Evolutionary conservation across 495 filamentous ascomycete species (phyloP), one percentile per base, ranked within the genome.

Genomic region (Penicillium riverlandense): DNA sequence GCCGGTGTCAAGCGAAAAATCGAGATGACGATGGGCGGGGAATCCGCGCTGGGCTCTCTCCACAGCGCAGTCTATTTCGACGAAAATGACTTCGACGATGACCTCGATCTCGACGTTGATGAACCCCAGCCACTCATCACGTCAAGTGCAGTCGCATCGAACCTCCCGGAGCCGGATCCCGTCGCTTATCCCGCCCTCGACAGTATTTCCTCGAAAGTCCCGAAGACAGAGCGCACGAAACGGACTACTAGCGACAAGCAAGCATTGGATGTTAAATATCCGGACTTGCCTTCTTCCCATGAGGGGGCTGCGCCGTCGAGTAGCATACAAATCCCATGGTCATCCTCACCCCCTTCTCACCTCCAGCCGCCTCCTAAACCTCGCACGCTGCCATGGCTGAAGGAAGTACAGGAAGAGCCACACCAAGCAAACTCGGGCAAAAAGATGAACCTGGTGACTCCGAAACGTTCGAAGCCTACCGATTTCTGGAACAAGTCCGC

Each of bases 401-500:
- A 62, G 35, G 65, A 65, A 41, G 52, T 55, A 41, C 58, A 68
- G 16, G 52, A 63, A 31, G 45, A 58, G 35, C 41, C 62, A 29
- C 14, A 45, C 11, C 36, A 61, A 37, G 45, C 62, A 29, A 14
- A 45, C 11, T 34, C 60, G 35, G 45, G 53, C 22, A 62, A 57
- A 35, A 59, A 67, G 32, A 44, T 36, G 32, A 44, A 27, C 16
- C 47, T 55, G 22, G 39, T 50, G 36, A 64, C 62, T 0, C 65
- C 54, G 39, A 68, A 51, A 63, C 76, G 49, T 48, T 56, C 62
- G 0, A 72, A 70, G 31, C 65, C 69, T 52, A 55, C 70, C 40
- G 75, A 74, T 14, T 72, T 76, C 3, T 98, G 92, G 92, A 85
- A 95, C 53, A 83, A 82, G 31, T 88, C 83, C 8, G 84, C 78